Conservation (phyloP, 1,284 basidiomycete genomes). For the Phlebopus sp. region DNA sequence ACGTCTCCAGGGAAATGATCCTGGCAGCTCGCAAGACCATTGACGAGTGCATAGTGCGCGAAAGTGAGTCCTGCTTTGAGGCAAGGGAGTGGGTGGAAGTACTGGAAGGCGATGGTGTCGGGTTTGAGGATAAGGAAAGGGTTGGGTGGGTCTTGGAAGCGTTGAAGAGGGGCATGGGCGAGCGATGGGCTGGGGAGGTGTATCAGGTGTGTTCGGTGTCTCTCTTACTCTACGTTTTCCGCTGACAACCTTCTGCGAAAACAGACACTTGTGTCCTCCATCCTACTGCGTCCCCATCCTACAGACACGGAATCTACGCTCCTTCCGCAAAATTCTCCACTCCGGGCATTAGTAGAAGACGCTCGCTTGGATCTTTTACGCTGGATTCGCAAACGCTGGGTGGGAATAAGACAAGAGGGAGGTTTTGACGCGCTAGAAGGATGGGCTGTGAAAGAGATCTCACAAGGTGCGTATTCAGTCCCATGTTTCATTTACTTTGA, state of each 20-base stretch:
- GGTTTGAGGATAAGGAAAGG: slow-evolving; percentile 73
- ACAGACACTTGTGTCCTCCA: slow-evolving; percentile 71
- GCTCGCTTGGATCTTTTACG: slow-evolving; percentile 66
- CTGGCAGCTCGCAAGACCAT: slow-evolving; percentile 54
- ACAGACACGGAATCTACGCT: slow-evolving; percentile 57
- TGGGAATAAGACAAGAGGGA: slow-evolving; percentile 71
- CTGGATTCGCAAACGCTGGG: slow-evolving; percentile 68
- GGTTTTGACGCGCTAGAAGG: slow-evolving; percentile 80
- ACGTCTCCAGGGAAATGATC: slow-evolving; percentile 63
- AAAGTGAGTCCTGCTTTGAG: slow-evolving; percentile 63
- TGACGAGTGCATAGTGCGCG: slow-evolving; percentile 58
- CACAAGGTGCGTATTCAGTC: slow-evolving; percentile 57
- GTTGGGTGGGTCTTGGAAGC: slow-evolving; percentile 71
- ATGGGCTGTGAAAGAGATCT: slow-evolving; percentile 88
- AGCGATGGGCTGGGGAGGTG: slow-evolving; percentile 59
- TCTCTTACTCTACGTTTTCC: neutral
- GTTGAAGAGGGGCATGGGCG: slow-evolving; percentile 55
- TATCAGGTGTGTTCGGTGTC: slow-evolving; percentile 61
- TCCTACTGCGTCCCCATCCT: slow-evolving; percentile 68
- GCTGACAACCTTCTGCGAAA: neutral
- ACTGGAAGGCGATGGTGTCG: slow-evolving; percentile 62
- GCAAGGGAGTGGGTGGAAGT: slow-evolving; percentile 70
- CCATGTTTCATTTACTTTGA: neutral
- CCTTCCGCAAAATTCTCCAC: slow-evolving; percentile 60
- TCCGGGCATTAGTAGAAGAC: slow-evolving; percentile 69